Base-by-base conservation (phyloP, 768 basidiomycete genomes). In the Fistulinella prunicolor region DNA sequence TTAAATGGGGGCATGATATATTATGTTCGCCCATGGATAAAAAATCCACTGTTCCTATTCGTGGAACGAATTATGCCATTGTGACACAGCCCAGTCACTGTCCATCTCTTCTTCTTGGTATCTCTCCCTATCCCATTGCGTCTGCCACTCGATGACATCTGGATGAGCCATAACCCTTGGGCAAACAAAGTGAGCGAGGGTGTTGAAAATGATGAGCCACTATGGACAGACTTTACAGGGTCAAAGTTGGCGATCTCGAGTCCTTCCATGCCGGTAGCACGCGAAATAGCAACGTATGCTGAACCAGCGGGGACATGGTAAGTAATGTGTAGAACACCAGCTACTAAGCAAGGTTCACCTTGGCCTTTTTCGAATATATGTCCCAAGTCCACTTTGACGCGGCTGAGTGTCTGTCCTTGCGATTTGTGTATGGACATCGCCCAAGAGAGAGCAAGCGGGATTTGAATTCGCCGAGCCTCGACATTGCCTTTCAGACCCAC, bases 371-470 rank as follows among this genome's bases (percentile, higher is more conserved):
- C 96, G 59, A 99, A 99, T 14, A 96, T 86, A 60, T 81, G 85
- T 26, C 77, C 81, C 37, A 99, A 75, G 59, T 98, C 94, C 36
- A 98, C 94, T 59, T 89, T 95, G 57, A 97, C 94, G 35, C 92
- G 81, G 6, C 89, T 86, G 23, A 99, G 76, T 0, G 96, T 98
- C 68, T 98, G 96, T 8, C 96, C 96, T 68, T 99, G 96, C 6
- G 89, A 87, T 67, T 99, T 99, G 68, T 99, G 96, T 55, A 98
- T 98, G 30, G 88, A 90, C 91, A 97, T 95, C 0, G 95, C 94
- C 94, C 94, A 98, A 0, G 94, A 79, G 37, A 95, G 75, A 43
- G 93, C 91, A 16, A 97, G 69, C 0, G 91, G 91, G 0, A 95
- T 61, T 82, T 94, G 61, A 21, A 67, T 23, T 39, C 70, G 60